phyloP scores from a whole-genome alignment of 805 yeast genomes.

The Candida nonsorbophila region DNA sequence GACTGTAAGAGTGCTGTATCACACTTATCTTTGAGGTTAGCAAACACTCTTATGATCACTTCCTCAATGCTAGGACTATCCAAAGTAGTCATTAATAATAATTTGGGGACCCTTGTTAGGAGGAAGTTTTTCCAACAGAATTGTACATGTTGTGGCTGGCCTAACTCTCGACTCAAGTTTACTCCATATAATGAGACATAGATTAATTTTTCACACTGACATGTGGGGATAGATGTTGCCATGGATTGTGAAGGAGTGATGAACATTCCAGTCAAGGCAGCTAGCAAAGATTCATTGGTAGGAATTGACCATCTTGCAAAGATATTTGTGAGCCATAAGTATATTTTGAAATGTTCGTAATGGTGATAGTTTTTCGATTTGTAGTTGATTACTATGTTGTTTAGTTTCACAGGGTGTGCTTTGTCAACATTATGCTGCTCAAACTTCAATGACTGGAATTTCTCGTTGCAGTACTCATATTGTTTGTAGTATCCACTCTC shows the following conservation, averaged over 20 bases:
- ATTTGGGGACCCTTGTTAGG: conserved; percentile 20
- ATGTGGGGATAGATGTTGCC: too few relatives aligned
- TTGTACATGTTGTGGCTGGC: conserved; percentile 17
- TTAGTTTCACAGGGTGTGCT: conserved; percentile 6
- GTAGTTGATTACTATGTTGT: conserved; percentile 6
- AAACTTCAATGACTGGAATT: conserved; percentile 1
- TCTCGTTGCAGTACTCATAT: conserved; percentile 8
- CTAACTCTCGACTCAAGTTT: conserved; percentile 5
- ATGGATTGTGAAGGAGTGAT: too few relatives aligned
- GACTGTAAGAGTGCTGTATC: conserved; percentile 13
- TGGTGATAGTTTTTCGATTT: conserved; percentile 7
- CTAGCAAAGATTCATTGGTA: conserved; percentile 7
- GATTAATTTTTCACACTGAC: conserved; percentile 7
- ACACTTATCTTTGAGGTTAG: conserved; percentile 4
- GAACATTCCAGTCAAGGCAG: too few relatives aligned
- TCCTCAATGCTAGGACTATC: conserved; percentile 13
- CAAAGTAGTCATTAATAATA: conserved; percentile 14
- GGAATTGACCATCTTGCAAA: too few relatives aligned
- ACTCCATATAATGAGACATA: conserved; percentile 7
- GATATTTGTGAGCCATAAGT: conserved; percentile 7
- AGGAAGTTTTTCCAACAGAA: conserved; percentile 34
- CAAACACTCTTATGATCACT: conserved; percentile 5
- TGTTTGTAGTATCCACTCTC: conserved; percentile 7
- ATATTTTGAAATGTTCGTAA: conserved; percentile 10
- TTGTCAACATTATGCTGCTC: conserved; percentile 2